Evolutionary conservation across 257 asterid genomes (phyloP), one percentile per base, ranked within the genome.

Genomic region (Nyctanthes arbortristis): DNA sequence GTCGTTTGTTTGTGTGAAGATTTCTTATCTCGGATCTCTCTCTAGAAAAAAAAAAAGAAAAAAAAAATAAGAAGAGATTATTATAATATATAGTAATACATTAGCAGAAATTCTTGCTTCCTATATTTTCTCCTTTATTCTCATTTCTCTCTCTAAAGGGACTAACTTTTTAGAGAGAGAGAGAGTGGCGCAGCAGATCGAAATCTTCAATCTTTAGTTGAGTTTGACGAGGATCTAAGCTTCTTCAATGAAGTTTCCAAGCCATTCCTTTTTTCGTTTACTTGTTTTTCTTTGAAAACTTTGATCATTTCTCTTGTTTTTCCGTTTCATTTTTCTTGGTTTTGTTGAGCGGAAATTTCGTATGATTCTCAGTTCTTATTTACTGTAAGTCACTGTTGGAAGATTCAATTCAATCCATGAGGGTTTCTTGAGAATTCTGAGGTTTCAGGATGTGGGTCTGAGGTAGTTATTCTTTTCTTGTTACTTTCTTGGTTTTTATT

Each of bases 21-120:
- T 87, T 92, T 84, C 89, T 89, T 86, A 89, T 89, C 92, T 87
- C 93, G 93, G 96, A 92, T 89, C 91, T 85, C 91, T 82, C 71
- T 80, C 78, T 49, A 52, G 54, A 70, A 64, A 62, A n/a, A 32
- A 45, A 7, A 32, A 3, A 3, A 32, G 4, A 32, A 32, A 3
- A 32, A 32, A 37, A 56, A 4, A 18, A 25, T 22, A 56, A 56
- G 28, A 75, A 61, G 55, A 71, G 39, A 55, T 73, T 22, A 3
- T 49, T 18, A 2, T 57, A 63, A 62, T 73, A 76, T 63, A 72
- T 40, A 39, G 68, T 61, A 54, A 78, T 43, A 64, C 61, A 71
- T 61, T 68, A 78, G 70, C 70, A 36, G 33, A 52, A 28, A 59
- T 61, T 61, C 24, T 62, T 69, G 4, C 35, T 32, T 32, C 35